Evolutionary conservation across 2,329 filamentous ascomycete species (phyloP), one percentile per base, ranked within the genome.

Genomic region (Lachnellula subtilissima): DNA sequence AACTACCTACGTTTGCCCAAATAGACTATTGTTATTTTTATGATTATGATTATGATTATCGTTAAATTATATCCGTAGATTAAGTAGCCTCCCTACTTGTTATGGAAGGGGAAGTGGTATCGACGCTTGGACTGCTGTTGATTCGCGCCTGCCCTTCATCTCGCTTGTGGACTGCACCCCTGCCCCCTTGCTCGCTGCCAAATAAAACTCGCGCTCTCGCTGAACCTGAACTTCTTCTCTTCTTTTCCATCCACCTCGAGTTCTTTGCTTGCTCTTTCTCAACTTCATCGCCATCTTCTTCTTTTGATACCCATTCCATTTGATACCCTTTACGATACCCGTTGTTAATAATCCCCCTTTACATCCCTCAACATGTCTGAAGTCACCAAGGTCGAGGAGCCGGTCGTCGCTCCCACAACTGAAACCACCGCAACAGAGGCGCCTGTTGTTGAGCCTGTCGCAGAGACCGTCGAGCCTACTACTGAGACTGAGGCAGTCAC

Each of bases 371-470:
- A 48, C n/a, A 70, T 70, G 69, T 84, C 88, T 76, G 87, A 90
- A 70, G 79, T 78, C 74, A 81, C 85, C 75, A 90, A 91, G 78
- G 78, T 82, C 67, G 85, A 85, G 73, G 77, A 69, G 57, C 64
- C 69, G 55, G 66, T 68, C 40, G 68, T 68, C 56, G 67, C 70
- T 52, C 58, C 62, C 14, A 53, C 53, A 36, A 58, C 57, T 22
- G 59, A 59, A 42, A 69, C 73, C 65, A 70, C 74, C 48, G 69
- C 72, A 54, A 67, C 61, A 54, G 67, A 68, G 60, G 51, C 64
- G 39, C 57, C 63, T 40, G 61, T 64, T 40, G 56, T 62, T 47
- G 71, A 72, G 56, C 68, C 72, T 55, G 66, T 47, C 14, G 63
- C 65, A 57, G 70, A 70, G 57, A 40, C 70, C 42, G 64, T 67